These are phyloP conservation scores for Pythium utonaiense DNA, from an alignment of 352 stramenopile genomes.

Conservation along the genomic window DNA sequence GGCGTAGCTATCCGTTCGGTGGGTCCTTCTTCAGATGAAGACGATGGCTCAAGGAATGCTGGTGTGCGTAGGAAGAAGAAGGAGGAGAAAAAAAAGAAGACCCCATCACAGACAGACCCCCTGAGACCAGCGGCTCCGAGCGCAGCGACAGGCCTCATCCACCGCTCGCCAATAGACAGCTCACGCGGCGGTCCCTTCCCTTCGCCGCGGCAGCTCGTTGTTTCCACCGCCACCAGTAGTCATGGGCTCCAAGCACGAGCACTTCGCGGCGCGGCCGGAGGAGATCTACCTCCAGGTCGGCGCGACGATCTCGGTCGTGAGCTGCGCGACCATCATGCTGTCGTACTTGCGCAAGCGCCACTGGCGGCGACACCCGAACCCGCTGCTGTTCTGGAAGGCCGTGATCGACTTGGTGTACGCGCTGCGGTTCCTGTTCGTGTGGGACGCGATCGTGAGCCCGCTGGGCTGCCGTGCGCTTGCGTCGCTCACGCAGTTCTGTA, in stretches of 20 bases:
- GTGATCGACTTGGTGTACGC: slow-evolving; percentile 85
- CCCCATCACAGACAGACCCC: no score
- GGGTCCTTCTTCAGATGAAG: no score
- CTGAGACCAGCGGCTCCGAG: no score
- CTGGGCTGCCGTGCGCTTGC: slow-evolving; percentile 78
- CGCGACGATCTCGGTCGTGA: slow-evolving; percentile 70
- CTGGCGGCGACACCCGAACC: slow-evolving; percentile 84
- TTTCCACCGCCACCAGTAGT: not conserved
- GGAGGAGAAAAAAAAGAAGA: no score
- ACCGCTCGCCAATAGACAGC: no score
- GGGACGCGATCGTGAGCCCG: slow-evolving; percentile 78
- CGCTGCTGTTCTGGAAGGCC: slow-evolving; percentile 86
- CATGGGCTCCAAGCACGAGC: not conserved
- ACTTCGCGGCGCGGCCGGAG: slow-evolving; percentile 22
- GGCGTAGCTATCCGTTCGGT: no score
- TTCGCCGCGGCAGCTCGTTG: no score
- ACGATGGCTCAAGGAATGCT: no score
- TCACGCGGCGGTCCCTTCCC: not conserved
- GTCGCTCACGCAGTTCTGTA: slow-evolving; percentile 80
- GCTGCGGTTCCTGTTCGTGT: slow-evolving; percentile 73
- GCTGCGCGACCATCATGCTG: slow-evolving; percentile 77
- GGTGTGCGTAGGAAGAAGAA: no score
- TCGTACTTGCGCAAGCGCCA: slow-evolving; percentile 75
- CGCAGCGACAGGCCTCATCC: no score
- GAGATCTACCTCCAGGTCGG: slow-evolving; percentile 58